These are phyloP conservation scores for Neoscytalidium dimidiatum DNA, from an alignment of 2,329 filamentous ascomycete genomes.

Conservation along the genomic window DNA sequence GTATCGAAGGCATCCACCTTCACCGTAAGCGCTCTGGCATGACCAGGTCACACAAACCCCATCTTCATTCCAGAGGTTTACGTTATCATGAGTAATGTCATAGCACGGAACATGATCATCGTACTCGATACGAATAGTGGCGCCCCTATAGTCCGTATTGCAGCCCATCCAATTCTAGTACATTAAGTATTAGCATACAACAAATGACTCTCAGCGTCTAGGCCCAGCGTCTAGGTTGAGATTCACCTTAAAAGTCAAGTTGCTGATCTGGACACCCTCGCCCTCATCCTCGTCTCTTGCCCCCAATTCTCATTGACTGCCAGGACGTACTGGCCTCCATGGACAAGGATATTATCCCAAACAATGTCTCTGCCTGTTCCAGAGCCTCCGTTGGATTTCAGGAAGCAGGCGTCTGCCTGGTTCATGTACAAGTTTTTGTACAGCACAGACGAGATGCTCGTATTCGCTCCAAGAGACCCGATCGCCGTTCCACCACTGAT, in stretches of 20 bases:
- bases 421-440: constrained; percentile 25
- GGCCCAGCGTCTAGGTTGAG: no score
- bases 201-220: no score
- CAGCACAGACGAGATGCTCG: constrained; percentile 23
- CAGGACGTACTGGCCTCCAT: background rate
- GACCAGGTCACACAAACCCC: background rate
- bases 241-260: constrained; percentile 3
- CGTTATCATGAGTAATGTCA: background rate
- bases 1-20: background rate
- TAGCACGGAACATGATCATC: background rate
- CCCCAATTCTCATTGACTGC: background rate
- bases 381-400: constrained; percentile 3
- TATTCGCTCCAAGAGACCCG: constrained; percentile 21
- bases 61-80: background rate
- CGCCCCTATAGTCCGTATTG: background rate
- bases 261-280: background rate
- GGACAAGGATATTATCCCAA: background rate
- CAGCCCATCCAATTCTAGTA: background rate
- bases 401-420: constrained; percentile 18
- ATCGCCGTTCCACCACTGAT: constrained; percentile 25
- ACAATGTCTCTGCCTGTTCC: background rate
- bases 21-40: background rate
- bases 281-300: background rate
- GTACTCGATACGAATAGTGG: background rate
- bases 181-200: no score